Conservation (phyloP, 331 rosid genomes). For the Malus hybrid region DNA sequence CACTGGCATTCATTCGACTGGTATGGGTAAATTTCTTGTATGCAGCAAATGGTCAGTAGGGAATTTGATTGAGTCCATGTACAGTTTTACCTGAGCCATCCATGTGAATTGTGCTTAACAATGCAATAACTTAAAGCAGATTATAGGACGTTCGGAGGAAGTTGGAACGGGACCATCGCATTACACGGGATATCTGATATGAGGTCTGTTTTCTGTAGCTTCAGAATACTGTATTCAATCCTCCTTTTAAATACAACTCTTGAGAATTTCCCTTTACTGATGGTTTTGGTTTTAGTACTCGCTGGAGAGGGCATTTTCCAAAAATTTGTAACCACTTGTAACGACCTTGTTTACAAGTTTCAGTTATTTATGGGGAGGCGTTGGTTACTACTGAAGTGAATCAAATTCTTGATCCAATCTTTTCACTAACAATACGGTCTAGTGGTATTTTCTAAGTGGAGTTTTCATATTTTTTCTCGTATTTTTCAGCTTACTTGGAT, state of each 20-base stretch:
- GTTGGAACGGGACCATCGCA: background rate
- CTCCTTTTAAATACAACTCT: background rate
- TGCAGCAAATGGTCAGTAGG: constrained; percentile 20
- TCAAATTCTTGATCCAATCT: background rate
- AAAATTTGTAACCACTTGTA: background rate
- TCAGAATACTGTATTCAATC: background rate
- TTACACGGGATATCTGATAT: background rate
- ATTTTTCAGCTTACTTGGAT: too few relatives aligned
- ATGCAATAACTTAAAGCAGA: background rate
- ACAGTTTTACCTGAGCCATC: constrained; percentile 4
- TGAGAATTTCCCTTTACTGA: background rate
- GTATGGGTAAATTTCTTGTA: constrained; percentile 19
- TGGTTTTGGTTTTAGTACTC: background rate
- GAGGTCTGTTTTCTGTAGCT: background rate
- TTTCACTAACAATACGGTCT: background rate
- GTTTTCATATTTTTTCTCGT: too few relatives aligned
- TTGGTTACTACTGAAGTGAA: background rate
- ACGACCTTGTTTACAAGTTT: too few relatives aligned
- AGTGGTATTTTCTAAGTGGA: too few relatives aligned
- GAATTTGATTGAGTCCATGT: constrained; percentile 28
- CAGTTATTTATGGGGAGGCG: background rate
- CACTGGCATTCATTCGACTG: constrained; percentile 32
- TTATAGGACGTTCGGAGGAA: background rate
- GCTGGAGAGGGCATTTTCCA: background rate
- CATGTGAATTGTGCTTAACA: background rate